Percentiles rank a stretch among this genome's conserved stretches.
These are phyloP conservation scores for Ambrosiella beaveri DNA, from an alignment of 2,329 filamentous ascomycete species.

Conservation along the genomic window DNA sequence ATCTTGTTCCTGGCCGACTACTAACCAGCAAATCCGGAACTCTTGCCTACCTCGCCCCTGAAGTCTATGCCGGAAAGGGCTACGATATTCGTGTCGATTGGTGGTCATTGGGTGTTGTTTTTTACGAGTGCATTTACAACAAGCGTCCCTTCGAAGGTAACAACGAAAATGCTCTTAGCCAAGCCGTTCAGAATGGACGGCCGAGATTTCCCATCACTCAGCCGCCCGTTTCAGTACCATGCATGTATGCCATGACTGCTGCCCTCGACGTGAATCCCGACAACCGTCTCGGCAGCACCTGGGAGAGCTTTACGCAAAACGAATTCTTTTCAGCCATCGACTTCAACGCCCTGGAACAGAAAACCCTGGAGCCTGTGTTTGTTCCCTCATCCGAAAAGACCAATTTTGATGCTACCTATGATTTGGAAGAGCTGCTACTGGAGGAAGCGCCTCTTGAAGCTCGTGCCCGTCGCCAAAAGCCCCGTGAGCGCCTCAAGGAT, in stretches of 20 bases:
- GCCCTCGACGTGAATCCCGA: constrained; percentile 66
- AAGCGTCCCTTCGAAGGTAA: constrained; percentile 93
- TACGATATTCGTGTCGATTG: constrained; percentile 87
- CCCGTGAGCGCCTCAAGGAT: constrained; percentile 75
- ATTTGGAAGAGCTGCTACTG: constrained; percentile 79
- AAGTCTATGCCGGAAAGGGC: constrained; percentile 80
- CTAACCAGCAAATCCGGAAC: constrained; percentile 95
- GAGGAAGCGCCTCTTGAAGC: constrained; percentile 94
- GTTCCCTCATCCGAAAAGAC: constrained; percentile 92
- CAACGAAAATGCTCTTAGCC: constrained; percentile 62
- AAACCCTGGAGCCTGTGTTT: constrained; percentile 82
- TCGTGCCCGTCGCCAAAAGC: constrained; percentile 80
- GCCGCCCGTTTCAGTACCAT: constrained; percentile 74
- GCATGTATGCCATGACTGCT: constrained; percentile 73
- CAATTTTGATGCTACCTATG: constrained; percentile 97
- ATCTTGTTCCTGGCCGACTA: constrained; percentile 65
- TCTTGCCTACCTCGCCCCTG: constrained; percentile 83
- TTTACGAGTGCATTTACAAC: constrained; percentile 99
- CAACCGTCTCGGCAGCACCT: constrained; percentile 70
- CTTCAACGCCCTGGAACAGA: constrained; percentile 68
- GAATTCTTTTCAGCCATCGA: constrained; percentile 79
- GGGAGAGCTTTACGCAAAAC: constrained; percentile 70
- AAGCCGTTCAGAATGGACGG: constrained; percentile 62
- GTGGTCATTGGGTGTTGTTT: constrained; percentile 97
- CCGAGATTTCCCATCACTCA: constrained; percentile 86